These are phyloP conservation scores for Limonium bicolor DNA, from an alignment of 148 eudicot genomes.

Conservation along the genomic window DNA sequence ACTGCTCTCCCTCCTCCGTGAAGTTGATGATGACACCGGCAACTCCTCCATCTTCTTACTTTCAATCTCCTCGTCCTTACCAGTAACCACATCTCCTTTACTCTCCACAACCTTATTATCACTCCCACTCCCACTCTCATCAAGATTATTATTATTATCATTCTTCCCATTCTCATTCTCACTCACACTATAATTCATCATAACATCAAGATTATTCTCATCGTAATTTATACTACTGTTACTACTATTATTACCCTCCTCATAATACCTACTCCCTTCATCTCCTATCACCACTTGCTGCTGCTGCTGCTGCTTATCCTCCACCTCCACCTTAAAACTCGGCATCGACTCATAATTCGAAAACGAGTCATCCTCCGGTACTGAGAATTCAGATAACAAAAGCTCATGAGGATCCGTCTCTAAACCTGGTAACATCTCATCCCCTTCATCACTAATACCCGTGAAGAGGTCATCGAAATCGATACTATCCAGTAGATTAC, in stretches of 20 bases:
- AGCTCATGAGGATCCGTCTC: slow-evolving; percentile 21
- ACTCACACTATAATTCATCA: no score
- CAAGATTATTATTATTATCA: no score
- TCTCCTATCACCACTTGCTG: background rate
- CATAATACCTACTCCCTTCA: background rate
- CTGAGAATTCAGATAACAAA: slow-evolving; percentile 12
- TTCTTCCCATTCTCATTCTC: no score
- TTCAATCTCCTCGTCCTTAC: slow-evolving; percentile 6
- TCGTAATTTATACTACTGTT: no score
- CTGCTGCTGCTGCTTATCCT: background rate
- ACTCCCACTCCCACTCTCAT: no score
- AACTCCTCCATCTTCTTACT: slow-evolving; percentile 3
- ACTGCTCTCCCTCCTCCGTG: background rate
- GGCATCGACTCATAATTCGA: slow-evolving; percentile 1
- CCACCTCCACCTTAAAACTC: slow-evolving; percentile 1
- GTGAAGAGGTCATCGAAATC: slow-evolving; percentile 44
- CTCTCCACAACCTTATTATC: background rate
- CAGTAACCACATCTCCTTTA: no score
- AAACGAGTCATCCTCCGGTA: slow-evolving; percentile 12
- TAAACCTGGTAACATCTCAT: slow-evolving; percentile 19
- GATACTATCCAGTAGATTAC: slow-evolving; percentile 18
- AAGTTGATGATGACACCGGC: background rate
- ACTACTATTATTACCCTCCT: background rate
- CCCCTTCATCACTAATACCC: slow-evolving; percentile 20
- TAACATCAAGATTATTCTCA: no score